Conservation (phyloP, 352 stramenopile genomes). For the Saprolegnia diclina region DNA sequence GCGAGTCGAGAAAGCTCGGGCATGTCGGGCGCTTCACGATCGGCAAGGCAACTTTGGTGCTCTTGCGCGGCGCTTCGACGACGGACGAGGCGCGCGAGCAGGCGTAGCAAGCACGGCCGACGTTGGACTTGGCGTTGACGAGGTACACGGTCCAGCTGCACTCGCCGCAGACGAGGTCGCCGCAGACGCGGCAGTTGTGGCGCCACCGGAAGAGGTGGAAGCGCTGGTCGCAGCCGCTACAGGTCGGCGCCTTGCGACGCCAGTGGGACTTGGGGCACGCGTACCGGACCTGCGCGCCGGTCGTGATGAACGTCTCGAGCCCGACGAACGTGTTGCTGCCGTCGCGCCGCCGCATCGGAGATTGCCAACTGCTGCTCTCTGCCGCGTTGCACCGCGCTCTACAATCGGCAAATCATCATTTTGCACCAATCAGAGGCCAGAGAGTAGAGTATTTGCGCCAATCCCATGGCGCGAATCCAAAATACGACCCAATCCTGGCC, state of each 20-base stretch:
- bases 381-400: neutral
- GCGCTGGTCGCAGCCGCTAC: neutral
- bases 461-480: neutral
- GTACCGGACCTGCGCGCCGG: neutral
- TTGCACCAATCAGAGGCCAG: neutral
- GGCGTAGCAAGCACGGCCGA: slow-evolving; percentile 2
- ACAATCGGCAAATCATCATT: neutral
- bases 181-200: slow-evolving; percentile 74
- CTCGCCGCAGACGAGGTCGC: slow-evolving; percentile 63
- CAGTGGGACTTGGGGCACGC: slow-evolving; percentile 11
- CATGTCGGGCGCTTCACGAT: neutral
- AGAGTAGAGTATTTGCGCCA: neutral
- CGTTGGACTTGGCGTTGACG: neutral
- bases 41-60: neutral
- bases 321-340: slow-evolving; percentile 6
- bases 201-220: slow-evolving; percentile 46
- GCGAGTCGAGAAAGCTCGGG: slow-evolving; percentile 7
- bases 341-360: neutral
- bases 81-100: slow-evolving; percentile 4
- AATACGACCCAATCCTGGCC: slow-evolving; percentile 3
- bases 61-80: neutral
- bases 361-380: neutral
- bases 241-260: neutral
- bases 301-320: slow-evolving; percentile 8
- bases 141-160: slow-evolving; percentile 31